These are phyloP conservation scores for Myxozyma mucilagina DNA, from an alignment of 805 yeast species.

Conservation along the genomic window DNA sequence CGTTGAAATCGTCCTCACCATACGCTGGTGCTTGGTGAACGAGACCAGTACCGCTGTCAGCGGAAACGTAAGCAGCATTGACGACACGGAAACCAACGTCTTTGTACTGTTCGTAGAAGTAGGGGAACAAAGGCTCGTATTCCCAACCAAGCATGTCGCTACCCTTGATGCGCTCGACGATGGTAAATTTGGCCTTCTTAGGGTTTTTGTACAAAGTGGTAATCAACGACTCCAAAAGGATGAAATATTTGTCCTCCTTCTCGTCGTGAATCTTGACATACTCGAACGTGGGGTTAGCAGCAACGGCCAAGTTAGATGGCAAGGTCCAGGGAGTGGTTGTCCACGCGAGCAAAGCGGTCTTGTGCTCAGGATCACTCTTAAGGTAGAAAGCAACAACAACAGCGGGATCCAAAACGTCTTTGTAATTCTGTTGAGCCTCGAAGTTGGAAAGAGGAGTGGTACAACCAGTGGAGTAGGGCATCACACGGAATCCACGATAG, in stretches of 20 bases:
- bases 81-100: conserved; percentile 82
- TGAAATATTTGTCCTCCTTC: conserved; percentile 75
- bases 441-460: conserved; percentile 96
- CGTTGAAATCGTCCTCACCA: conserved; percentile 97
- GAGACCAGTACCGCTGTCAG: conserved; percentile 97
- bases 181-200: conserved; percentile 77
- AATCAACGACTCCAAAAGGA: conserved; percentile 78
- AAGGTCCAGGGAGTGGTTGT: conserved; percentile 99
- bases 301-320: conserved; percentile 89
- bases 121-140: conserved; percentile 82
- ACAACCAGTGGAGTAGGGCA: conserved; percentile 98
- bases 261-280: conserved; percentile 92
- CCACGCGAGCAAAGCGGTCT: conserved; percentile 91
- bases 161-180: conserved; percentile 81
- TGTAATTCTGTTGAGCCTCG: conserved; percentile 98
- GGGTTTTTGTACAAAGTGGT: conserved; percentile 93
- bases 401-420: conserved; percentile 96
- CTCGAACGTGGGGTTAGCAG: conserved; percentile 88
- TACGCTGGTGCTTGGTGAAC: conserved; percentile 98
- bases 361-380: conserved; percentile 61
- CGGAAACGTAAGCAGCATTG: conserved; percentile 79
- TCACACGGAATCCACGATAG: conserved; percentile 92
- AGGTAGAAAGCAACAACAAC: conserved; percentile 88
- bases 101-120: conserved; percentile 71
- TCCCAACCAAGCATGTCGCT: conserved; percentile 72